These are phyloP conservation scores for Scutellaria barbata DNA, from an alignment of 257 asterid genomes.

Conservation along the genomic window DNA sequence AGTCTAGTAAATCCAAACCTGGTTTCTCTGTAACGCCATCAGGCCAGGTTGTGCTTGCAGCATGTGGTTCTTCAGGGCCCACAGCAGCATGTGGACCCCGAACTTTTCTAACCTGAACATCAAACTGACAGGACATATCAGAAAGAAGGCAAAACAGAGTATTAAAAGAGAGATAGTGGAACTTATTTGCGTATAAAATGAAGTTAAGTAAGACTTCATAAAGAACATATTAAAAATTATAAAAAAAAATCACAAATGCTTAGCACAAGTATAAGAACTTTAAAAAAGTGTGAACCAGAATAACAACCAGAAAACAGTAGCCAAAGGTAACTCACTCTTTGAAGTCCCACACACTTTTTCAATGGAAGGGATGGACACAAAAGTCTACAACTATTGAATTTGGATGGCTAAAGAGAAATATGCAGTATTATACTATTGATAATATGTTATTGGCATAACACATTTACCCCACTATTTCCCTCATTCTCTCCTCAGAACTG, in stretches of 20 bases:
- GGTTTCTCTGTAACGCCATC: conserved; percentile 82
- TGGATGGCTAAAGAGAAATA: not conserved
- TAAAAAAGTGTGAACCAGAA: conserved; percentile 16
- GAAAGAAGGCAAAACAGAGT: conserved; percentile 28
- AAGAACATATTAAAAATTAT: conserved; percentile 20
- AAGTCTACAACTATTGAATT: not conserved
- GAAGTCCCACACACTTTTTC: not conserved
- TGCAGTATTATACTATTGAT: not conserved
- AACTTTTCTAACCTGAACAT: conserved; percentile 49
- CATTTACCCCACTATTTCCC: not conserved
- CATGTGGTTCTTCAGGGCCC: conserved; percentile 99
- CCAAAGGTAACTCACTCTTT: not conserved
- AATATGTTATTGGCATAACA: conserved; percentile 16
- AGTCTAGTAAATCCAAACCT: conserved; percentile 60
- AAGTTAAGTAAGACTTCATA: conserved; percentile 10
- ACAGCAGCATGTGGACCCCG: conserved; percentile 71
- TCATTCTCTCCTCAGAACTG: conserved; percentile 24
- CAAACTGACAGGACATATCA: conserved; percentile 36
- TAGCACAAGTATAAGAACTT: conserved; percentile 1
- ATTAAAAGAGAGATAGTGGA: conserved; percentile 15
- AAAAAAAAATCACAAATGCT: not conserved
- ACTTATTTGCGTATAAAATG: conserved; percentile 12
- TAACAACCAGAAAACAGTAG: conserved; percentile 5
- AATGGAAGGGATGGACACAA: conserved; percentile 17
- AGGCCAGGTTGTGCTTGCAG: conserved; percentile 93